Evolutionary conservation across 352 stramenopile species (phyloP).

Genomic region (Phytophthora lateralis): DNA sequence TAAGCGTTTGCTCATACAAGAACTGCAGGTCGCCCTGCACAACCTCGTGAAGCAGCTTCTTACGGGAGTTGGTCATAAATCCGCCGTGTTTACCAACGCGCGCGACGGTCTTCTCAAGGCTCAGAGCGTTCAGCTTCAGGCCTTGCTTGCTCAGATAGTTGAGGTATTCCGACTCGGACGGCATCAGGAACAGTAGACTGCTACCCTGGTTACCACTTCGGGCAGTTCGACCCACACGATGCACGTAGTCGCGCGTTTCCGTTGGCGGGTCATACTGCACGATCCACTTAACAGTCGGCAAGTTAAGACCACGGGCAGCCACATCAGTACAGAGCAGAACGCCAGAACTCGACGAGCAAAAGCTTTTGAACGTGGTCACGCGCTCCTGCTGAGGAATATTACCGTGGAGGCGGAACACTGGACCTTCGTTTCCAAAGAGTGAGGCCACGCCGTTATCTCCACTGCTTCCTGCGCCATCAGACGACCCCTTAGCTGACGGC

Average conservation of each 20-base stretch:
- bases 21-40: constrained; percentile 85
- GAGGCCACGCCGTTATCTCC: constrained; percentile 39
- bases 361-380: constrained; percentile 95
- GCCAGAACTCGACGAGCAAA: constrained; percentile 88
- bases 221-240: constrained; percentile 98
- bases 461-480: constrained; percentile 89
- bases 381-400: constrained; percentile 96
- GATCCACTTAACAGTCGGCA: constrained; percentile 96
- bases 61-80: constrained; percentile 63
- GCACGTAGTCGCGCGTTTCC: constrained; percentile 99
- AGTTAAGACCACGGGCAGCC: constrained; percentile 97
- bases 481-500: constrained; percentile 67
- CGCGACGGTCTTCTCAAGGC: constrained; percentile 84
- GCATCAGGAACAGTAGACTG: constrained; percentile 97
- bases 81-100: constrained; percentile 63
- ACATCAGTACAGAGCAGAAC: constrained; percentile 99
- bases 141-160: constrained; percentile 91
- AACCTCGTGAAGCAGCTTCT: constrained; percentile 85
- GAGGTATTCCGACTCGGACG: constrained; percentile 95
- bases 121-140: constrained; percentile 82
- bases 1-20: constrained; percentile 79
- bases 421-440: constrained; percentile 65
- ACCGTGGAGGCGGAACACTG: constrained; percentile 92
- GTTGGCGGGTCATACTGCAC: constrained; percentile 99
- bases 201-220: constrained; percentile 97